phyloP scores from a whole-genome alignment of 2,329 filamentous ascomycete genomes.

The Zopfia rhizophila region DNA sequence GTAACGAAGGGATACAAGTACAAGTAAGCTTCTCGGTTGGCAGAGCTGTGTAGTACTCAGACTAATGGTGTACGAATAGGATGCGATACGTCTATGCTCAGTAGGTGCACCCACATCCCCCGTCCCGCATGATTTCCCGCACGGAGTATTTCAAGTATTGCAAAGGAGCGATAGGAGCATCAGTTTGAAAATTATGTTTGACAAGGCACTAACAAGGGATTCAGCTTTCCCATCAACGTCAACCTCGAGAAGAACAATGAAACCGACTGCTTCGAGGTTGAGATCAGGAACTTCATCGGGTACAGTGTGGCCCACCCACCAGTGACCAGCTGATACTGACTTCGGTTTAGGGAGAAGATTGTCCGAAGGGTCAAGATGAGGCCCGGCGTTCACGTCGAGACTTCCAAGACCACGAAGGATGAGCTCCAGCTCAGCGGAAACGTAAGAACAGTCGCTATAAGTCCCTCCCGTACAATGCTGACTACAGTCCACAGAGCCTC shows the following conservation, averaged over 20 bases:
- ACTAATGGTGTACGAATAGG: conserved; percentile 50
- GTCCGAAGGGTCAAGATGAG: conserved; percentile 92
- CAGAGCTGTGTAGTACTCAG: background rate
- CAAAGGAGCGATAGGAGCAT: no score
- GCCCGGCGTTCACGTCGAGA: conserved; percentile 87
- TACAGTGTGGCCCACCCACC: background rate
- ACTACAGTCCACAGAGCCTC: conserved; percentile 66
- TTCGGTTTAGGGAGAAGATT: conserved; percentile 99
- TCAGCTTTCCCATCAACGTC: conserved; percentile 99
- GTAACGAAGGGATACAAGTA: conserved; percentile 99
- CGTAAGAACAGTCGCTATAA: conserved; percentile 48
- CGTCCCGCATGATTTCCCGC: background rate
- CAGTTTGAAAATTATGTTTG: no score
- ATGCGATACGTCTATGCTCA: conserved; percentile 99
- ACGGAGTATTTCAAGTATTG: no score
- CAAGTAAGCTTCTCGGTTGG: conserved; percentile 65
- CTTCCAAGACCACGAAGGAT: conserved; percentile 95
- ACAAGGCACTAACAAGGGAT: conserved; percentile 28
- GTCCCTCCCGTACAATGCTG: conserved; percentile 23
- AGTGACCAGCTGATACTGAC: conserved; percentile 86
- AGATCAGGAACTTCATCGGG: conserved; percentile 83
- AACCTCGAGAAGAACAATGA: conserved; percentile 97
- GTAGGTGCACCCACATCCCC: conserved; percentile 29
- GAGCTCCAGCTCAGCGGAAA: conserved; percentile 94
- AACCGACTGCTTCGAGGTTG: conserved; percentile 87